These are phyloP conservation scores for Trematosphaeria pertusa DNA, from an alignment of 2,329 filamentous ascomycete genomes.

Conservation along the genomic window DNA sequence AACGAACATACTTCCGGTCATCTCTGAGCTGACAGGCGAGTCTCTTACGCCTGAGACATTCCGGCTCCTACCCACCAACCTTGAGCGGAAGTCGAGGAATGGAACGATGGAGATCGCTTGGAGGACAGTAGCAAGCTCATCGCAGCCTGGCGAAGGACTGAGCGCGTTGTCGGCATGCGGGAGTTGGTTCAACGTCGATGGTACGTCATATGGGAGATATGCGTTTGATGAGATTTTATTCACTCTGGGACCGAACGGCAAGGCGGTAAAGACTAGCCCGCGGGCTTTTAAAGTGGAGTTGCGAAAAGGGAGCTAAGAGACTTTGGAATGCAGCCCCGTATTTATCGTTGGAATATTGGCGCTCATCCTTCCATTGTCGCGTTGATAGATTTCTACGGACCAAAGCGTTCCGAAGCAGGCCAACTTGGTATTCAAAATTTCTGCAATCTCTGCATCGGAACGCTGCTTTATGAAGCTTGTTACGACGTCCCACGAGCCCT, in stretches of 20 bases:
- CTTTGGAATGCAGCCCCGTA: too few species aligned
- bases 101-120: constrained; percentile 12
- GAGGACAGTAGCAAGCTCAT: constrained; percentile 1
- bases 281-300: constrained; percentile 17
- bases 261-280: constrained; percentile 11
- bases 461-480: too few species aligned
- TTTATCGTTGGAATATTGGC: too few species aligned
- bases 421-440: too few species aligned
- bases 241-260: constrained; percentile 23
- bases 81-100: constrained; percentile 13
- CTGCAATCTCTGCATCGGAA: too few species aligned
- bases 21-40: constrained; percentile 4
- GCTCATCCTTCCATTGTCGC: too few species aligned
- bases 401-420: too few species aligned
- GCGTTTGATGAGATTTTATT: constrained; percentile 26
- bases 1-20: constrained; percentile 31
- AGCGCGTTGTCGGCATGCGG: constrained; percentile 14
- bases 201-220: constrained; percentile 19
- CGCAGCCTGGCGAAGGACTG: background rate
- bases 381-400: too few species aligned
- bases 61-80: constrained; percentile 32
- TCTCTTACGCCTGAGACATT: constrained; percentile 15
- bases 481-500: too few species aligned
- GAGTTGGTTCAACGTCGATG: constrained; percentile 20
- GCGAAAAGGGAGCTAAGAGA: too few species aligned